Evolutionary conservation across 306 rosid genomes (phyloP).

Genomic region (Purshia tridentata): DNA sequence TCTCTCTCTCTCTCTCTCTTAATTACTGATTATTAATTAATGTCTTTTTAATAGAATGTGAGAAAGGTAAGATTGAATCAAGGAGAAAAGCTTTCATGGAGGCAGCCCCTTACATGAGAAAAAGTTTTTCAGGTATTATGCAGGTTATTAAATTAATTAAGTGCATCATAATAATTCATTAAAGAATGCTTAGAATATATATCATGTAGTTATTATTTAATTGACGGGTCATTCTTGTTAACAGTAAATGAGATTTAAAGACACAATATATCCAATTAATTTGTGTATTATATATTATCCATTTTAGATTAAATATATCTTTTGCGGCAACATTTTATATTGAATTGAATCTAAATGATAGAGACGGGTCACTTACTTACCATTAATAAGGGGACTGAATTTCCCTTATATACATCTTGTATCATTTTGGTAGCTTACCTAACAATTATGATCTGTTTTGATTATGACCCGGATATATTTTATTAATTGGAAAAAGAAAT

Average conservation of each 20-base stretch:
- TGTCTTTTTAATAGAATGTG: conserved; percentile 35
- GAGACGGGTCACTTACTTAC: conserved; percentile 31
- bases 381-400: conserved; percentile 2
- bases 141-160: not conserved
- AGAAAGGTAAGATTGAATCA: conserved; percentile 42
- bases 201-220: conserved; percentile 5
- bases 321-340: conserved; percentile 23
- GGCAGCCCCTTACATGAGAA: conserved; percentile 43
- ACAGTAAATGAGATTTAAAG: too few species aligned
- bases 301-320: too few species aligned
- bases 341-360: conserved; percentile 24
- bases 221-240: not conserved
- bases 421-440: conserved; percentile 76
- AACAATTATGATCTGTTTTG: conserved; percentile 30
- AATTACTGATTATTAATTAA: too few species aligned
- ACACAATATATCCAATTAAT: too few species aligned
- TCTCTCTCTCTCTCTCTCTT: not conserved
- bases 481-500: too few species aligned
- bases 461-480: not conserved
- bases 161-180: not conserved
- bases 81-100: conserved; percentile 55
- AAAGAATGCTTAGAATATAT: not conserved
- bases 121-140: conserved; percentile 57
- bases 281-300: too few species aligned
- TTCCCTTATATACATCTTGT: conserved; percentile 21